Base-by-base conservation (phyloP, 2,329 filamentous ascomycete genomes). In the Botrytis tulipae region DNA sequence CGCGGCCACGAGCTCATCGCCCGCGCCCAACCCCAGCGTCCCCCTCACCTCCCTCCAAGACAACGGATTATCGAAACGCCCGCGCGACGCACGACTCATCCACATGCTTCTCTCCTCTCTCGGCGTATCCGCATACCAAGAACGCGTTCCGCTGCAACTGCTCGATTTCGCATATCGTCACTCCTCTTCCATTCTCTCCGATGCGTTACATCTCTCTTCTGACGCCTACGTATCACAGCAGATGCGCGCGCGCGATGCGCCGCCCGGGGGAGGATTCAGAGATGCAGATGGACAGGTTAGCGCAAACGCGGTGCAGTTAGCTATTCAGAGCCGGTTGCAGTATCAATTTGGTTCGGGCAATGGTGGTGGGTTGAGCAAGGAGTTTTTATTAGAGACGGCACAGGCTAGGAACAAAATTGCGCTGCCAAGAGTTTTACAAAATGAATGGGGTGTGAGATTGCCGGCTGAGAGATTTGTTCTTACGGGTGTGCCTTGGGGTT, bases 101-200 rank as follows among this genome's bases (percentile, higher is more conserved):
- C 93, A 95, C 83, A 89, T 95, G 29, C 88, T 96, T 70, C 89
- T 96, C 67, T 91, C 91, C 32, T 92, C 91, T 12, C 91, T 94
- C 79, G 93, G 93, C 80, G 92, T 95, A 16, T 90, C 91, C 7
- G 87, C 91, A 59, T 96, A 94, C 85, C 93, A 95, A 82, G 89
- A 92, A 82, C 92, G 93, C 79, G 93, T 96, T 1, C 93, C 93
- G 0, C 87, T 95, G 0, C 90, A 95, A 74, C 90, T 96, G 67
- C 90, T 96, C 81, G 93, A 96, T 84, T 95, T 95, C 80, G 92
- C 93, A 67, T 96, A 96, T 86, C 90, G 93, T 54, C 93, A 94
- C 85, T 93, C 91, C 16, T 90, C 89, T 1, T 87, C 88, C 73
- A 86, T 95, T 51, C 88, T 95, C 32, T 89, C 85, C 77, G 92